Base-by-base conservation (phyloP, 371 early-diverging fungal genomes). In the Mucor indicus region DNA sequence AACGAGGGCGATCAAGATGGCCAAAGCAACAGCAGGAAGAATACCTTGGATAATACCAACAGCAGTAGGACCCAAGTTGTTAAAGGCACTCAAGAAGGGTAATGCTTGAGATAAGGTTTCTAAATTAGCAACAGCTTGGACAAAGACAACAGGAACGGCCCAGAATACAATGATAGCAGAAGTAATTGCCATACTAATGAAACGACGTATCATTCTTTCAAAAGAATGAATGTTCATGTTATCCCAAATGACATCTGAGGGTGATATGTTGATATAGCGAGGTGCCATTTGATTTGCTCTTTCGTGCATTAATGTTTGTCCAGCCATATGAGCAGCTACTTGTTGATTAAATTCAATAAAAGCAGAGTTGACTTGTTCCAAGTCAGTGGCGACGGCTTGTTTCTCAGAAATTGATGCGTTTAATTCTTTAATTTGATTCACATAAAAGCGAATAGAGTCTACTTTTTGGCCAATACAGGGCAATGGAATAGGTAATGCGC, bases 271-370 rank as follows among this genome's bases (percentile, higher is more conserved):
- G 12, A 79, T 64, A 47, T 75, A 75, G 27, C 85, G 79, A 35
- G 84, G 80, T 19, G 73, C 72, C 89, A 91, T 88, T 9, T 69
- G 69, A 50, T 83, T 67, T 15, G 89, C 84, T n/a, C 60, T 64
- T 33, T 83, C 75, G 54, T 85, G 77, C 11, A 86, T 68, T 19
- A 89, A 72, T 1, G 83, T 74, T 54, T 88, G 86, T n/a, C 81
- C 83, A 9, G 93, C 92, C 77, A 89, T 80, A 50, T 94, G 95
- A 10, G 92, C 86, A 15, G 84, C 85, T 15, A 85, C 72, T 51
- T 89, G 89, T 54, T 81, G 77, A 47, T 83, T 77, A 64, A 94
- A 94, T 42, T 85, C 81, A 22, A 94, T 83, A 64, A 92, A 92
- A 4, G 87, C 91, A 23, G 88, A 86, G 27, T 74, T 79, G 40